Evolutionary conservation across 192 early-diverging fungal species (phyloP).

Genomic region (Neocallimastix lanati): DNA sequence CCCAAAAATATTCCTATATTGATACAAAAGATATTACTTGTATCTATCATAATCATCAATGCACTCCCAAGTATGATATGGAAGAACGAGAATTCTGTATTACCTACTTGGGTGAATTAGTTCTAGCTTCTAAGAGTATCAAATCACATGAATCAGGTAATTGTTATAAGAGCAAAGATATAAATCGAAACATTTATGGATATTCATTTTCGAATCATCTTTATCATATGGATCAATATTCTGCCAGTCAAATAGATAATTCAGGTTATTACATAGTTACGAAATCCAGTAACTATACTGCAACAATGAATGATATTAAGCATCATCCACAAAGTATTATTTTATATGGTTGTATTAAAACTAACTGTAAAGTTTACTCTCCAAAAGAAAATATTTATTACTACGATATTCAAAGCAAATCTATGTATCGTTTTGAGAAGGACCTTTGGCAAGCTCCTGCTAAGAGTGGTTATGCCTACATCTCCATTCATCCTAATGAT

Average conservation of each 20-base stretch:
- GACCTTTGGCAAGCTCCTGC: background rate
- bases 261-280: background rate
- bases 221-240: background rate
- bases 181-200: background rate
- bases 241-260: background rate
- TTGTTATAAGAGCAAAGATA: background rate
- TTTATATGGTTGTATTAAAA: background rate
- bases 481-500: background rate
- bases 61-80: background rate
- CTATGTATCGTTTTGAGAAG: background rate
- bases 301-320: no score
- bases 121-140: background rate
- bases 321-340: no score
- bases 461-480: background rate
- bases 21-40: background rate
- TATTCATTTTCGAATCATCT: background rate
- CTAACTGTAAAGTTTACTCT: background rate
- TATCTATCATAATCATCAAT: background rate
- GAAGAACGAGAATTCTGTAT: background rate
- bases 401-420: background rate
- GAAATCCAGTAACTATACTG: no score
- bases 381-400: background rate
- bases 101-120: background rate
- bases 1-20: no score
- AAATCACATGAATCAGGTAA: background rate